Conservation (phyloP, 768 basidiomycete genomes). For the Coprinopsis marcescibilis region DNA sequence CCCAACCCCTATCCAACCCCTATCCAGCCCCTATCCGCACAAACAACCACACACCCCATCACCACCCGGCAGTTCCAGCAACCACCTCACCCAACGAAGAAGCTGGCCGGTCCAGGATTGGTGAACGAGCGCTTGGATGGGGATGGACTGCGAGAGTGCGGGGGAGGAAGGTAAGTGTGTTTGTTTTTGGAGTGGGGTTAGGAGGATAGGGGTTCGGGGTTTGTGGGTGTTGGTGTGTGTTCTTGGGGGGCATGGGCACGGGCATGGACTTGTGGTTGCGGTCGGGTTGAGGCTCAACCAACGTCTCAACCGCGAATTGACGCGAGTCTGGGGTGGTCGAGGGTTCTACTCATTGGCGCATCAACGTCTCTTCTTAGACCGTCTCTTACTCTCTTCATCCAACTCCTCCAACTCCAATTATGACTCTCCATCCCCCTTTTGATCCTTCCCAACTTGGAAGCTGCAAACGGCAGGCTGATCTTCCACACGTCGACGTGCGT, state of each 20-base stretch:
- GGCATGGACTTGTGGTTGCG: too few species aligned
- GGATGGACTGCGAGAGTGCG: constrained; percentile 92
- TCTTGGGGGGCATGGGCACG: too few species aligned
- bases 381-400: not conserved
- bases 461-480: constrained; percentile 78
- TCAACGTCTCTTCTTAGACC: not conserved
- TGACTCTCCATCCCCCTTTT: constrained; percentile 57
- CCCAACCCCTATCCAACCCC: too few species aligned
- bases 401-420: constrained; percentile 16
- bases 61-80: too few species aligned
- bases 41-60: too few species aligned
- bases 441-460: constrained; percentile 64
- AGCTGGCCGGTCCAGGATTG: constrained; percentile 88
- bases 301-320: constrained; percentile 6
- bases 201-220: too few species aligned
- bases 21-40: too few species aligned
- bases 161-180: too few species aligned
- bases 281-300: too few species aligned
- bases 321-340: constrained; percentile 1
- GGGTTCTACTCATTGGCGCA: not conserved
- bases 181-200: too few species aligned
- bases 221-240: too few species aligned
- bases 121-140: constrained; percentile 76
- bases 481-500: constrained; percentile 76
- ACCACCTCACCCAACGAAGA: too few species aligned